phyloP scores from a whole-genome alignment of 768 basidiomycete species.

The Amanita inopinata region DNA sequence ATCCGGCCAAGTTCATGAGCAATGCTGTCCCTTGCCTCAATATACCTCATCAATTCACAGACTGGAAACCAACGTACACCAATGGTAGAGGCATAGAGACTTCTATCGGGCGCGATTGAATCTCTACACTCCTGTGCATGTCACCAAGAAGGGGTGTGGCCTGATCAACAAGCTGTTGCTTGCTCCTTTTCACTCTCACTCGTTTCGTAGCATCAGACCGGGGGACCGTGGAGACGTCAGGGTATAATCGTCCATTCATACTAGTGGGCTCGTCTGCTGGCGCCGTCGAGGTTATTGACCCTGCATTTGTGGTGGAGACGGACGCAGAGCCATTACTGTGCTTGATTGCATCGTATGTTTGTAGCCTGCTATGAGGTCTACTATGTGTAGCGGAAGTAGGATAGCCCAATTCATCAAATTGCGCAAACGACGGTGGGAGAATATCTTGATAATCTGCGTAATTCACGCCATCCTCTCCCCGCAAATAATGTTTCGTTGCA shows the following conservation, averaged over 20 bases:
- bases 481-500: constrained; percentile 75
- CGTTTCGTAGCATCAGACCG: constrained; percentile 51
- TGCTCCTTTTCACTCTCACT: constrained; percentile 63
- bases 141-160: constrained; percentile 57
- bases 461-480: constrained; percentile 70
- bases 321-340: constrained; percentile 1
- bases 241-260: constrained; percentile 25
- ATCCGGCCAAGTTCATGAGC: constrained; percentile 68
- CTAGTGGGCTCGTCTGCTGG: constrained; percentile 19
- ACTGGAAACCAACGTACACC: constrained; percentile 35
- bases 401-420: constrained; percentile 34
- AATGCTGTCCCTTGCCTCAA: constrained; percentile 35
- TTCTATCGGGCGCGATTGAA: constrained; percentile 45
- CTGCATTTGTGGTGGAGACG: not conserved
- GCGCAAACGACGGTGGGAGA: constrained; percentile 51
- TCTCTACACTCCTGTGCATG: constrained; percentile 47
- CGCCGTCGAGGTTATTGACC: not conserved
- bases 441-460: constrained; percentile 60
- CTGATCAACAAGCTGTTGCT: constrained; percentile 35
- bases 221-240: constrained; percentile 20
- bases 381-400: constrained; percentile 16
- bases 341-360: constrained; percentile 1
- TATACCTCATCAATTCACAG: not conserved
- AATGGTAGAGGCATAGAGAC: constrained; percentile 75
- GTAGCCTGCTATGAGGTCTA: constrained; percentile 1